Base-by-base conservation (phyloP, 2,329 filamentous ascomycete genomes). In the Paradendryphiella salina region DNA sequence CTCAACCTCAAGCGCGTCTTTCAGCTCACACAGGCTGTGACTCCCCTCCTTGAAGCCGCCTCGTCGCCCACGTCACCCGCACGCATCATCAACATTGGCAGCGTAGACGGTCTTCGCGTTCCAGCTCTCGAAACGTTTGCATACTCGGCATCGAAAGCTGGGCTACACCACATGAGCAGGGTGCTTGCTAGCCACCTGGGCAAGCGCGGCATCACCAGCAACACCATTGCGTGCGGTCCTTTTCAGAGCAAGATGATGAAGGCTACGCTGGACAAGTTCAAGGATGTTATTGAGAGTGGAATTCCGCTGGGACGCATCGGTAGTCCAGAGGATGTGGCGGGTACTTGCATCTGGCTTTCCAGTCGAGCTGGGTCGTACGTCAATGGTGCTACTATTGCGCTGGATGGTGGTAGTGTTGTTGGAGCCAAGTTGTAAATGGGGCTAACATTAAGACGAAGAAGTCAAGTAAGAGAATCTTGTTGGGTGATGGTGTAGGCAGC, bases 161-260 rank as follows among this genome's bases (percentile, higher is more conserved):
- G 85, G 0, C 75, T 86, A 2, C 79, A 84, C 54, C 86, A 89
- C 60, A 71, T 89, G 46, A 85, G 79, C 28, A 77, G 84, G 47
- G 85, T 88, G 66, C 73, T 89, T 9, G 84, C 85, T 0, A 75
- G 77, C 31, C 85, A 85, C 62, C 72, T 88, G 28, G 85, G 85
- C 0, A 80, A 80, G 49, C 64, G 81, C 35, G 77, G 81, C 45
- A 80, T 88, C 52, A 87, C 85, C 20, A 81, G 79, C 56, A 90
- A 90, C 66, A 83, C 84, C 3, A 73, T 90, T 48, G 87, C 87
- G 5, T 89, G 86, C 54, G 87, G 87, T 3, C 86, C 87, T 3
- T 88, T 87, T 54, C 78, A 85, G 57, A 86, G 85, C 14, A 87
- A 85, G 64, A 87, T 89, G 80, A 89, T 89, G 87, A 86, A 85